Conservation (phyloP, 2,329 filamentous ascomycete species). For the Phoma sp. region DNA sequence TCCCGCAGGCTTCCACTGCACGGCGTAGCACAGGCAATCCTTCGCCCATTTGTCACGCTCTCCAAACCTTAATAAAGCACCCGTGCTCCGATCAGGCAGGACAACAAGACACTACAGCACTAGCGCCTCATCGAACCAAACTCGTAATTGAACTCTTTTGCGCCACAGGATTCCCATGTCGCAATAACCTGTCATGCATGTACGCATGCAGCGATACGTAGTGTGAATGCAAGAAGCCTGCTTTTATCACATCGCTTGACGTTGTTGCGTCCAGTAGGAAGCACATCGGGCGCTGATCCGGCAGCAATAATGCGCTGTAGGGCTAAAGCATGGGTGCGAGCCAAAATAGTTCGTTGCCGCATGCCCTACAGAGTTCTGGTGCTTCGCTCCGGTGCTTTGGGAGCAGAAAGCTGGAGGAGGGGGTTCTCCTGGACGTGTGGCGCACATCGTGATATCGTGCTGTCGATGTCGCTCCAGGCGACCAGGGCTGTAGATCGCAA, state of each 20-base stretch:
- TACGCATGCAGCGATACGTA: background rate
- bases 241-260: conserved; percentile 7
- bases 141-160: conserved; percentile 4
- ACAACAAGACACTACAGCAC: conserved; percentile 8
- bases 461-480: background rate
- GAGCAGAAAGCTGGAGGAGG: background rate
- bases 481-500: background rate
- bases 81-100: conserved; percentile 8
- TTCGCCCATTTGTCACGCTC: conserved; percentile 13
- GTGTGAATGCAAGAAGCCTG: conserved; percentile 5
- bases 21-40: background rate
- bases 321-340: conserved; percentile 4
- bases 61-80: conserved; percentile 10
- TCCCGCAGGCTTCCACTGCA: conserved; percentile 2
- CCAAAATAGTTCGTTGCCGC: background rate
- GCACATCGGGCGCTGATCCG: background rate
- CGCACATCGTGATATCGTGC: background rate
- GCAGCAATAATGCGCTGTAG: background rate
- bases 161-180: conserved; percentile 4
- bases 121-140: conserved; percentile 15
- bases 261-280: background rate
- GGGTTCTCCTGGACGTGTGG: background rate
- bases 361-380: background rate
- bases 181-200: background rate
- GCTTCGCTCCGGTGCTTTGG: background rate